Base-by-base conservation (phyloP, 2,329 filamentous ascomycete species). In the Colletotrichum sp. region DNA sequence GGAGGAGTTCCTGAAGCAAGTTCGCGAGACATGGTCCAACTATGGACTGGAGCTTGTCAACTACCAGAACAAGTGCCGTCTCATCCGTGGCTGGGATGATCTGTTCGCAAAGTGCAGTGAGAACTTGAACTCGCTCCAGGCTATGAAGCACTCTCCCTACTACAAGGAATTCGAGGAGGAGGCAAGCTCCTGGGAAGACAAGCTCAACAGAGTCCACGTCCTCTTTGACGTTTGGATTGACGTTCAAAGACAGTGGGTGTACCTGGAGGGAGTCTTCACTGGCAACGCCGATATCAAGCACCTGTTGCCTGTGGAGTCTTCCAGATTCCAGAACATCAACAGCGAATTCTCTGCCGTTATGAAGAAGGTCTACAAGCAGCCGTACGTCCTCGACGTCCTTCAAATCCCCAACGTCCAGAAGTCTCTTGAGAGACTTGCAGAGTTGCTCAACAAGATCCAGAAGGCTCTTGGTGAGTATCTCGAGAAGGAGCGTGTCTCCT, bases 191-290 rank as follows among this genome's bases (percentile, higher is more conserved):
- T 99, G 97, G 97, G 98, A 99, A 85, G 98, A 99, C 86, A 98
- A 98, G 84, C 90, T 99, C 30, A 99, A 99, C 84, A 93, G 97
- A 61, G 96, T 99, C 4, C 97, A 99, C 83, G 95, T 99, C 18
- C 90, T 99, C 12, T 99, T 99, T 82, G 97, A 99, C 84, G 96
- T 99, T 18, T 99, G 98, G 98, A 99, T 99, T 80, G 98, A 99
- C 85, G 98, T 99, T n/a, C 97, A 99, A 85, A 94, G 98, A 77
- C 97, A 99, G 86, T 99, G 97, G 97, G 97, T 99, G 9, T 99
- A 99, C 84, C 92, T 99, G 7, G 98, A 99, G 86, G 97, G 97
- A 79, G 97, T 99, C 39, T 99, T 99, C 83, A 98, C 96, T 2
- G 97, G 97, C 75, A 99, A 99, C 82, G 96, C 95, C 52, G 97